Base-by-base conservation (phyloP, 257 asterid species). In the Apocynum venetum region DNA sequence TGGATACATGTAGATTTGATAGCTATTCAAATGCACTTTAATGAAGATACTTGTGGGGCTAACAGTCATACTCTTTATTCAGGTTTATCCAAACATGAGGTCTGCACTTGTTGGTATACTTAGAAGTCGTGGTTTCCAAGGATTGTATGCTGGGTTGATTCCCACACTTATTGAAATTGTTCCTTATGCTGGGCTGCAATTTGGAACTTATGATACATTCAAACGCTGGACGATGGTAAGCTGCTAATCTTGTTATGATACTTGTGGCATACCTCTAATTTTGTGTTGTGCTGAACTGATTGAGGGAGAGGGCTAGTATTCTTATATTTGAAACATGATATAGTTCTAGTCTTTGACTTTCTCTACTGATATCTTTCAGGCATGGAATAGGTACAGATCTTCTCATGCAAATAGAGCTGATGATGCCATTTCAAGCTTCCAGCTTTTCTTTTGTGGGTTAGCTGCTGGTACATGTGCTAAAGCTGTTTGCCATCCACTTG, bases 141-240 rank as follows among this genome's bases (percentile, higher is more conserved):
- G 98, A 72, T 75, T 92, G 40, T 94, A 94, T 87, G 91, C 96
- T 82, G 98, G 98, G 77, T 76, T 94, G 81, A 84, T 91, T 9
- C 98, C 98, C 76, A 92, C 98, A 19, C 91, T 94, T 56, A 82
- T 94, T 40, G 97, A 91, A 85, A 94, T 92, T 69, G 80, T 90
- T 75, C 98, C 98, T 76, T 94, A 92, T 85, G 98, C 97, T 31
- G 98, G 97, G 71, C 76, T 94, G 84, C 98, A 92, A 66, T 91
- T 94, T 84, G 98, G 98, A 74, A 94, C 96, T 41, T 94, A 92
- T 38, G 98, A 94, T 81, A 92, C 97, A 41, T 90, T 94, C 87
- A 92, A 94, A 77, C 97, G 97, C 48, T 92, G 98, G 98, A 44
- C 86, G 72, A 82, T 86, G 93, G 98, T 95, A 83, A 85, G 74